Conservation (phyloP, 1,284 basidiomycete species). For the Coriolopsis trogii region DNA sequence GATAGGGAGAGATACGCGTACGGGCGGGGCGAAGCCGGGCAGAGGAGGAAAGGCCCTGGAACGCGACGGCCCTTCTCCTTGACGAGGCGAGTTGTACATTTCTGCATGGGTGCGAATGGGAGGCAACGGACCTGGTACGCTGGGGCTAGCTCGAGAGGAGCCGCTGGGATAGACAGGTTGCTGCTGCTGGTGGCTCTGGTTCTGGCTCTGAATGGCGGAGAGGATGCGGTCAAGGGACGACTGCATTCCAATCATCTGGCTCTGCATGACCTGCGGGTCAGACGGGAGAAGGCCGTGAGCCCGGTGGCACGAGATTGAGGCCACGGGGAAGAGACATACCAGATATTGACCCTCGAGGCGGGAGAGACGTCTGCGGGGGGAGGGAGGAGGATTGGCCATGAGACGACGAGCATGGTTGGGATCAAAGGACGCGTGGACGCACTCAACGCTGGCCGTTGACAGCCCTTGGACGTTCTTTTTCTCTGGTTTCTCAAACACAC, state of each 20-base stretch:
- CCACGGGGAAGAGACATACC: conserved; percentile 43
- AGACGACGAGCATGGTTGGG: conserved; percentile 12
- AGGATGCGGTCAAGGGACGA: conserved; percentile 82
- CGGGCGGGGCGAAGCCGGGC: conserved; percentile 88
- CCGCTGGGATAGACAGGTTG: conserved; percentile 33
- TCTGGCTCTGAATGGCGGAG: conserved; percentile 57
- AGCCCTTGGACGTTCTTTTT: conserved; percentile 70
- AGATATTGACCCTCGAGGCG: conserved; percentile 84
- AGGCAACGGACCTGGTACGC: conserved; percentile 29
- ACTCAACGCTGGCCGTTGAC: conserved; percentile 74
- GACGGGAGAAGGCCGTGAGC: not conserved
- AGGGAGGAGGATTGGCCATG: conserved; percentile 23
- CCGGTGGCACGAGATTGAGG: conserved; percentile 1
- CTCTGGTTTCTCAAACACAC: conserved; percentile 92
- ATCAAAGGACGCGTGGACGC: conserved; percentile 37
- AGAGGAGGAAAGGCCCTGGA: conserved; percentile 70
- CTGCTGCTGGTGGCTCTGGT: conserved; percentile 30
- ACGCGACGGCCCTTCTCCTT: conserved; percentile 28
- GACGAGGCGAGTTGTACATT: conserved; percentile 30
- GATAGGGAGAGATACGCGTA: conserved; percentile 41
- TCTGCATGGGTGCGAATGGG: conserved; percentile 31
- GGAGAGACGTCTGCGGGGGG: conserved; percentile 63
- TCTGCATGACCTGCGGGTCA: conserved; percentile 73
- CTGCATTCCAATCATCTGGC: conserved; percentile 90
- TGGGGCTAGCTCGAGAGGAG: conserved; percentile 20